phyloP scores from a whole-genome alignment of 1,284 basidiomycete species.

The Agroathelia rolfsii region DNA sequence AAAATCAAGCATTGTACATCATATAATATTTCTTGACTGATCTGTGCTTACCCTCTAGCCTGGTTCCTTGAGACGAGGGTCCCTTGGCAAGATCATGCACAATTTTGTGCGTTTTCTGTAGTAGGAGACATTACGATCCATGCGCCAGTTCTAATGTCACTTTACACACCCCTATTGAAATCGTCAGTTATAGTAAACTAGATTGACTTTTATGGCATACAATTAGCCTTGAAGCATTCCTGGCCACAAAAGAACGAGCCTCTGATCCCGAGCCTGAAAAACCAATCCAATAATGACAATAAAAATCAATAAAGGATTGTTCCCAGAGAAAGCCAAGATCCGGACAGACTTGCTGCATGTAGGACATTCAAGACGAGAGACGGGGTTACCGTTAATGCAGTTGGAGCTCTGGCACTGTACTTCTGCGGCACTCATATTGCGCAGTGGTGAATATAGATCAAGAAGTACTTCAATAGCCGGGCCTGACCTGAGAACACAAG shows the following conservation, averaged over 20 bases:
- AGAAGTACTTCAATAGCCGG: background rate
- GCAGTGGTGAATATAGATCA: background rate
- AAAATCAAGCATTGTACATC: slow-evolving; percentile 20
- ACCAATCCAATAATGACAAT: slow-evolving; percentile 9
- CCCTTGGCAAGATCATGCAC: slow-evolving; percentile 57
- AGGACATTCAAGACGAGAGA: slow-evolving; percentile 71
- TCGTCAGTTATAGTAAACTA: slow-evolving; percentile 5
- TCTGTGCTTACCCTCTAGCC: slow-evolving; percentile 10
- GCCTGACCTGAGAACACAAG: background rate
- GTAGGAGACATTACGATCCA: slow-evolving; percentile 7
- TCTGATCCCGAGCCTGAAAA: slow-evolving; percentile 58
- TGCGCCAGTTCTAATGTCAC: slow-evolving; percentile 2
- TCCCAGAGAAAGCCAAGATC: slow-evolving; percentile 5
- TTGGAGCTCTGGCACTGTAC: slow-evolving; percentile 56
- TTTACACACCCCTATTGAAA: slow-evolving; percentile 33
- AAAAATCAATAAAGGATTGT: slow-evolving; percentile 8
- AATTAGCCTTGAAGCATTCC: slow-evolving; percentile 78
- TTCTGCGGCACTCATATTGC: slow-evolving; percentile 20
- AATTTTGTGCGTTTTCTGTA: slow-evolving; percentile 72
- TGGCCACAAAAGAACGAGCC: slow-evolving; percentile 81
- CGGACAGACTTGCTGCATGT: slow-evolving; percentile 66
- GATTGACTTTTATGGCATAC: slow-evolving; percentile 34
- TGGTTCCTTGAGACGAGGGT: slow-evolving; percentile 22
- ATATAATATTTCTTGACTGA: slow-evolving; percentile 19
- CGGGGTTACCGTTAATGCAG: slow-evolving; percentile 68